phyloP scores from a whole-genome alignment of 2,329 filamentous ascomycete species.

The Phaeosphaeria sp. region DNA sequence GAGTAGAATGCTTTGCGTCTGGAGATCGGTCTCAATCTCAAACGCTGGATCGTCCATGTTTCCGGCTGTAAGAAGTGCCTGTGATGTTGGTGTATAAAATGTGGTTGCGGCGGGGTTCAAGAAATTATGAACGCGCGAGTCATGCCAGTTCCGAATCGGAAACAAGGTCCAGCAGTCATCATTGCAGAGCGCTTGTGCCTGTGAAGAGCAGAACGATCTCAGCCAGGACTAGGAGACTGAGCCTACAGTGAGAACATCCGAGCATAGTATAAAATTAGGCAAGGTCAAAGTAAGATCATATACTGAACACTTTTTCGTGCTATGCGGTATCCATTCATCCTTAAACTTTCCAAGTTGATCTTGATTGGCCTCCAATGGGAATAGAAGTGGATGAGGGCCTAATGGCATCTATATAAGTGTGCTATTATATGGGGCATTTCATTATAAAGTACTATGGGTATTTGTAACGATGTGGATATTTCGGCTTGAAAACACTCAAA shows the following conservation, averaged over 20 bases:
- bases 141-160: not conserved
- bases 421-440: not conserved
- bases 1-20: slow-evolving; percentile 67
- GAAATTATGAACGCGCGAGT: slow-evolving; percentile 6
- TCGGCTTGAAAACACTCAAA: not conserved
- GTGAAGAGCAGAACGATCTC: not conserved
- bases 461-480: not conserved
- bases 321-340: not conserved
- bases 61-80: not conserved
- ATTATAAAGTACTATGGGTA: not conserved
- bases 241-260: too few species aligned
- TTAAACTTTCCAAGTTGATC: too few species aligned
- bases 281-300: too few species aligned
- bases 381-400: not conserved
- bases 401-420: not conserved
- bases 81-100: not conserved
- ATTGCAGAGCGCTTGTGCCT: not conserved
- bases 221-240: too few species aligned
- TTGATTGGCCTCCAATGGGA: not conserved
- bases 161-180: not conserved
- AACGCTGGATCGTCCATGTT: slow-evolving; percentile 44
- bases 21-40: slow-evolving; percentile 51
- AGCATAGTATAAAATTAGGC: too few species aligned
- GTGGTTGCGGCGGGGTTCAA: slow-evolving; percentile 2
- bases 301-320: not conserved